phyloP scores from a whole-genome alignment of 2,329 filamentous ascomycete species.

The Venturia oleaginea region DNA sequence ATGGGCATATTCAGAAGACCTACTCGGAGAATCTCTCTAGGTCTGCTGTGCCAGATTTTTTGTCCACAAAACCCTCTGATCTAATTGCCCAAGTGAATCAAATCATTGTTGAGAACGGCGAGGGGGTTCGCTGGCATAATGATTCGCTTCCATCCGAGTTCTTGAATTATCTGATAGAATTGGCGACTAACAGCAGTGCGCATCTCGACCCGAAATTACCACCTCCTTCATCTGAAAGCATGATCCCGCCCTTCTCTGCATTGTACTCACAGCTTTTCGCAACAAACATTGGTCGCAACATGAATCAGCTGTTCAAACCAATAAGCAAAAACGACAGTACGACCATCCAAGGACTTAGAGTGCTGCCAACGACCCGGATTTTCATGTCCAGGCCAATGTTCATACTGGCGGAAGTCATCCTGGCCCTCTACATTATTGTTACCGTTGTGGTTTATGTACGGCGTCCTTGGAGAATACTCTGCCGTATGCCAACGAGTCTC shows the following conservation, averaged over 20 bases:
- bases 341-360: neutral
- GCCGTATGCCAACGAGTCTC: conserved; percentile 44
- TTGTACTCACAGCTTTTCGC: conserved; percentile 35
- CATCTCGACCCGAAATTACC: conserved; percentile 29
- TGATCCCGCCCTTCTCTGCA: conserved; percentile 19
- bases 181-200: conserved; percentile 21
- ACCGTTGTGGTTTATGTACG: conserved; percentile 36
- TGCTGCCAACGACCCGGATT: conserved; percentile 32
- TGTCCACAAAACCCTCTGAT: conserved; percentile 20
- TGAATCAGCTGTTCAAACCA: conserved; percentile 26
- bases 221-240: conserved; percentile 25
- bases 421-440: conserved; percentile 36
- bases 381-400: conserved; percentile 43
- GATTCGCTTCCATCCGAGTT: conserved; percentile 36
- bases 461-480: conserved; percentile 35
- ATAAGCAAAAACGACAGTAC: neutral
- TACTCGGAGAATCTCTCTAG: neutral
- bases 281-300: conserved; percentile 36
- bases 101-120: conserved; percentile 15
- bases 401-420: conserved; percentile 34
- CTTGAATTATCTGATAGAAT: conserved; percentile 39
- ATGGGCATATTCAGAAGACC: conserved; percentile 22
- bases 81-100: conserved; percentile 21
- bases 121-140: conserved; percentile 36
- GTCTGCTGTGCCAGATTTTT: neutral